phyloP scores from a whole-genome alignment of 2,329 filamentous ascomycete genomes.

The Ambrosiella beaveri region DNA sequence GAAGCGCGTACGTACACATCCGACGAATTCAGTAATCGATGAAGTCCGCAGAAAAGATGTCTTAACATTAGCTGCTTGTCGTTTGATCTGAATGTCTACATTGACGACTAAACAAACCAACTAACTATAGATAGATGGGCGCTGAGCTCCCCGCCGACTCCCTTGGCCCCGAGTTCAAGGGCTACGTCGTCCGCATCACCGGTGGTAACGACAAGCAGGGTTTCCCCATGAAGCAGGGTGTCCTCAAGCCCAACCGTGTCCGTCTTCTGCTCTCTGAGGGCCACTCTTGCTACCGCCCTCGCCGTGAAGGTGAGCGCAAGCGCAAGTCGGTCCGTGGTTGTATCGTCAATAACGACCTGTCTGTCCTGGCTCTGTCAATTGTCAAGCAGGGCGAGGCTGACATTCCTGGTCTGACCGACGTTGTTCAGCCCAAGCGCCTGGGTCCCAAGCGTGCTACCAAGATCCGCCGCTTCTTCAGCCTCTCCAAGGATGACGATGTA shows the following conservation, averaged over 20 bases:
- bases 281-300: conserved; percentile 98
- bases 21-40: not conserved
- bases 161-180: conserved; percentile 98
- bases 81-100: conserved; percentile 13
- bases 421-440: conserved; percentile 96
- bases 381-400: conserved; percentile 96
- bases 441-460: conserved; percentile 99
- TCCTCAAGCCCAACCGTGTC: conserved; percentile 97
- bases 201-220: conserved; percentile 99
- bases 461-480: conserved; percentile 98
- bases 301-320: conserved; percentile 97
- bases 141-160: conserved; percentile 84
- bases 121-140: conserved; percentile 45
- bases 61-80: conserved; percentile 19
- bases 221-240: conserved; percentile 99
- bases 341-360: conserved; percentile 92
- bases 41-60: not conserved
- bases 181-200: conserved; percentile 98
- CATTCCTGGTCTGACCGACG: conserved; percentile 91
- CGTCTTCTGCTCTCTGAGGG: conserved; percentile 87
- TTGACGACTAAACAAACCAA: not conserved
- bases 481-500: conserved; percentile 99
- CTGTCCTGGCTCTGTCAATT: conserved; percentile 83
- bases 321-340: conserved; percentile 97
- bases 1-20: conserved; percentile 56